Conservation (phyloP, 257 asterid species). For the Ilex aquifolium region DNA sequence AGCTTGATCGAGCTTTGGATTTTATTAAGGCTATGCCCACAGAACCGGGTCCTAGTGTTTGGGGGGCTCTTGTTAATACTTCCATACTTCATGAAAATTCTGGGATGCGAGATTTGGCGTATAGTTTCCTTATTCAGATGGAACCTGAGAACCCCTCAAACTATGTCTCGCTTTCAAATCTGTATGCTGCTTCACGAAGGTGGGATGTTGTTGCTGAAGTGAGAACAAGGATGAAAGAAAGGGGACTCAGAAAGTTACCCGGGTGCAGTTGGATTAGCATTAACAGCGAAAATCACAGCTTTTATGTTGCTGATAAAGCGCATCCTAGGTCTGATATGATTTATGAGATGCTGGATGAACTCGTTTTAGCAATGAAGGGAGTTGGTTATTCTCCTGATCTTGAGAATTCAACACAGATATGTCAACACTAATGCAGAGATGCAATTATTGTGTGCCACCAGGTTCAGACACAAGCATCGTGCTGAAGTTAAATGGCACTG, state of each 20-base stretch:
- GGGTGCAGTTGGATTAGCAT: conserved; percentile 70
- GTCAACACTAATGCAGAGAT: too few species aligned
- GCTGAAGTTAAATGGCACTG: too few species aligned
- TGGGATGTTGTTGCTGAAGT: conserved; percentile 62
- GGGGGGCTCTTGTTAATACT: conserved; percentile 67
- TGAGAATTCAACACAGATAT: conserved; percentile 13
- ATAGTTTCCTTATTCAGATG: conserved; percentile 39
- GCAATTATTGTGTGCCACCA: too few species aligned
- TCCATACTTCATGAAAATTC: conserved; percentile 41
- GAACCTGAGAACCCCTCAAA: conserved; percentile 62
- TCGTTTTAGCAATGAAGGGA: conserved; percentile 44
- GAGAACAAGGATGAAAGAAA: conserved; percentile 47
- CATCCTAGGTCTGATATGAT: conserved; percentile 42
- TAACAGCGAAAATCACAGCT: conserved; percentile 41
- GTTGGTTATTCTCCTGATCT: conserved; percentile 26
- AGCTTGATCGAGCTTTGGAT: conserved; percentile 42
- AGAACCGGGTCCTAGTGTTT: conserved; percentile 51
- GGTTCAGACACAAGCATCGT: too few species aligned
- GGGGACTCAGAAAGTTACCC: conserved; percentile 52
- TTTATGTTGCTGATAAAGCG: conserved; percentile 46
- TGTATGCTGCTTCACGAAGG: conserved; percentile 50
- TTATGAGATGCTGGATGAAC: conserved; percentile 36
- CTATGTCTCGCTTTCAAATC: conserved; percentile 55
- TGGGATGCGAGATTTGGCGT: conserved; percentile 48
- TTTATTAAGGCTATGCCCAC: conserved; percentile 45